A percentile compares a stretch with the other conserved stretches of the same genome.
These are phyloP conservation scores for Neophaeococcomyces mojaviensis DNA, from an alignment of 2,329 filamentous ascomycete species.

Conservation along the genomic window DNA sequence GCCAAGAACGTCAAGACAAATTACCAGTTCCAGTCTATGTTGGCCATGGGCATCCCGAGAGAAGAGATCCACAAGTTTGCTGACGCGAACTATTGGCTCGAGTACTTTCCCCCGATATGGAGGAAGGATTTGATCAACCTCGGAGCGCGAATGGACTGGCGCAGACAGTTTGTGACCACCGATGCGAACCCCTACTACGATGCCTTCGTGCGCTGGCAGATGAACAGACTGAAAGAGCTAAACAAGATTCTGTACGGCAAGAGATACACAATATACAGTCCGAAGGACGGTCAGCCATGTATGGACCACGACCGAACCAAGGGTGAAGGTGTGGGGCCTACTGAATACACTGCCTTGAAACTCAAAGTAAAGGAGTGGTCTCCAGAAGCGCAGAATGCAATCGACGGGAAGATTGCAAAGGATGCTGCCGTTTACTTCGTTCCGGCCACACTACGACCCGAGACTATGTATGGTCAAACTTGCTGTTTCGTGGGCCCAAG, in stretches of 20 bases:
- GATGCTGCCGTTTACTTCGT: slow-evolving; percentile 79
- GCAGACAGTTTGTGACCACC: slow-evolving; percentile 85
- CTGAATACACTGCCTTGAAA: slow-evolving; percentile 91
- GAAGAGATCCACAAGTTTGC: slow-evolving; percentile 91
- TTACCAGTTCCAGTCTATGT: slow-evolving; percentile 94
- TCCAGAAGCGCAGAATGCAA: slow-evolving; percentile 59
- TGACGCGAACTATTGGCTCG: slow-evolving; percentile 83
- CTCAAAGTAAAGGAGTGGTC: slow-evolving; percentile 87
- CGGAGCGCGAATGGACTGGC: slow-evolving; percentile 86
- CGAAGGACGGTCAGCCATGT: slow-evolving; percentile 80
- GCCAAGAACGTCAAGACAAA: slow-evolving; percentile 89
- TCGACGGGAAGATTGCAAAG: slow-evolving; percentile 71
- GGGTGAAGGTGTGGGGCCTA: slow-evolving; percentile 73
- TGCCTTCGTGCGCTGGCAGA: slow-evolving; percentile 80
- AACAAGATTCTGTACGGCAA: slow-evolving; percentile 54
- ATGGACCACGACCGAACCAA: slow-evolving; percentile 79
- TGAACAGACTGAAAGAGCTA: slow-evolving; percentile 23
- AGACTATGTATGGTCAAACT: slow-evolving; percentile 98
- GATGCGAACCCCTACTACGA: slow-evolving; percentile 97
- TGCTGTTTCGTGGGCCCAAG: slow-evolving; percentile 92
- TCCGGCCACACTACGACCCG: slow-evolving; percentile 82
- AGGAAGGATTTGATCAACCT: slow-evolving; percentile 73
- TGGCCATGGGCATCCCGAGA: slow-evolving; percentile 76
- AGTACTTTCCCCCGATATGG: slow-evolving; percentile 80
- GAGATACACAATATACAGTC: slow-evolving; percentile 86